Conservation (phyloP, 2,329 filamentous ascomycete species). For the Pseudogymnoascus sp. region DNA sequence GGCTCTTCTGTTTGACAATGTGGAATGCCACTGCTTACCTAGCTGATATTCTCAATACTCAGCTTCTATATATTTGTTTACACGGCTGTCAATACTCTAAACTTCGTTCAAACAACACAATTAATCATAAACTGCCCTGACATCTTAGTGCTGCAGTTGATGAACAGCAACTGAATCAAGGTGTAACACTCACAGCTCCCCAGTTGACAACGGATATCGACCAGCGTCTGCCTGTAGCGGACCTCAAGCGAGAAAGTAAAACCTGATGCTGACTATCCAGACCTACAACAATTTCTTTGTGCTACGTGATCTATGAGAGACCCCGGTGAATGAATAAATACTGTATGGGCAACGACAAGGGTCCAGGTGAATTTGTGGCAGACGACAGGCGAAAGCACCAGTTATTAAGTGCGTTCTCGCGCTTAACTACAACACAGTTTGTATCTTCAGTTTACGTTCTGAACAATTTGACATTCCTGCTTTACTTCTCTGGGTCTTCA, state of each 20-base stretch:
- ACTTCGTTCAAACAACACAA: background rate
- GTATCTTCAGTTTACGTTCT: background rate
- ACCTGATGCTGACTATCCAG: background rate
- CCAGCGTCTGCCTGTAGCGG: background rate
- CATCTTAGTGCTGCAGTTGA: background rate
- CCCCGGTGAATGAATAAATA: background rate
- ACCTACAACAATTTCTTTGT: background rate
- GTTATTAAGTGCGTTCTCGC: background rate
- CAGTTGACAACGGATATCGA: background rate
- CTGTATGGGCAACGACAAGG: background rate
- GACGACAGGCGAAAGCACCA: background rate
- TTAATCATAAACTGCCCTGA: background rate
- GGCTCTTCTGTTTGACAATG: background rate
- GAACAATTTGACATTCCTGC: background rate
- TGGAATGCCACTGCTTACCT: background rate
- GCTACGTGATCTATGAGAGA: background rate
- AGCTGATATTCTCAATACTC: background rate
- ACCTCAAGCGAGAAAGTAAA: background rate
- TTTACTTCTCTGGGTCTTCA: background rate
- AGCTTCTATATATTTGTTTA: background rate
- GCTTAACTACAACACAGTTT: background rate
- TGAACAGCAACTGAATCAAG: background rate
- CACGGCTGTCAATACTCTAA: background rate
- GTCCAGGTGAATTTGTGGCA: background rate
- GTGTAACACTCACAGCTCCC: background rate